These are phyloP conservation scores for Solanum pennellii DNA, from an alignment of 257 asterid species.

Conservation along the genomic window DNA sequence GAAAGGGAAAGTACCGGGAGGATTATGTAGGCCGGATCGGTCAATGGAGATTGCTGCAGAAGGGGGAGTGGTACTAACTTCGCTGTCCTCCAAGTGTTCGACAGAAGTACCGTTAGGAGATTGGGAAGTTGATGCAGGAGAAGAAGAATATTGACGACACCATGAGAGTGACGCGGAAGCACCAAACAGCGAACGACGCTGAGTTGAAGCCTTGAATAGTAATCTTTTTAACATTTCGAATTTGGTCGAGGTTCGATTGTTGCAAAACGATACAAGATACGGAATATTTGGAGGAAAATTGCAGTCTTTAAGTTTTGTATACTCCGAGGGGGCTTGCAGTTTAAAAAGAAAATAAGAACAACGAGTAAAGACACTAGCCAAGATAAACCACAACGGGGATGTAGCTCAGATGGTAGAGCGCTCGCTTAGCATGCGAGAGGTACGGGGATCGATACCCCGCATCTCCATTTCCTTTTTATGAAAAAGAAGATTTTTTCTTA, in stretches of 20 bases:
- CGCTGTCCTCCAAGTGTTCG: conserved; percentile 51
- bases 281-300: background rate
- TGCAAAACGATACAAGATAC: background rate
- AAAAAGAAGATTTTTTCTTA: background rate
- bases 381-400: conserved; percentile 8
- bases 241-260: background rate
- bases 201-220: conserved; percentile 27
- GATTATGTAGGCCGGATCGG: conserved; percentile 64
- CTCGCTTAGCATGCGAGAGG: conserved; percentile 26
- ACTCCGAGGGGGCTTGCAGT: background rate
- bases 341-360: background rate
- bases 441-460: conserved; percentile 44
- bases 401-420: conserved; percentile 65
- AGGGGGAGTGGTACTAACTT: conserved; percentile 13
- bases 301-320: background rate
- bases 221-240: conserved; percentile 42
- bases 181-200: conserved; percentile 20
- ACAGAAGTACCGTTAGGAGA: conserved; percentile 30
- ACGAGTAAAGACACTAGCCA: background rate
- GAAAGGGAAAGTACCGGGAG: conserved; percentile 33
- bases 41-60: conserved; percentile 69
- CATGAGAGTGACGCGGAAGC: conserved; percentile 8
- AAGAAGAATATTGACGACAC: conserved; percentile 21
- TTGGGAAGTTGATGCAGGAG: conserved; percentile 23
- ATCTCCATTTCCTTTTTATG: conserved; percentile 8